Conservation (phyloP, 768 basidiomycete genomes). For the Termitomyces sp. region DNA sequence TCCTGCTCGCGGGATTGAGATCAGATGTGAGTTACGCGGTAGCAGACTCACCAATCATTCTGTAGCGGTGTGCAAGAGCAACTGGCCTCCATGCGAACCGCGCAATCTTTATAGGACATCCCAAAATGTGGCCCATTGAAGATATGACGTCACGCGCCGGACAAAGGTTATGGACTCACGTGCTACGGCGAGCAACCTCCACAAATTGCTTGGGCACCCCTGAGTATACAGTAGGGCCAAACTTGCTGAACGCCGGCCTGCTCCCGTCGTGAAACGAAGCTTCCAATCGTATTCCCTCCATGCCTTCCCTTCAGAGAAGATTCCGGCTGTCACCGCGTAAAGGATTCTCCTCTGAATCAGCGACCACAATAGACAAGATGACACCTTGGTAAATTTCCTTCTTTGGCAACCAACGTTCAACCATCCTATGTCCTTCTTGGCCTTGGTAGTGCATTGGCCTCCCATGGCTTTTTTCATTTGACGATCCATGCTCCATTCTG, state of each 20-base stretch:
- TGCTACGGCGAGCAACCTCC: neutral
- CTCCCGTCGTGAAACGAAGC: neutral
- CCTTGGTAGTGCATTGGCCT: neutral
- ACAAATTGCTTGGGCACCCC: neutral
- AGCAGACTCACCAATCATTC: neutral
- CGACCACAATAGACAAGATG: neutral
- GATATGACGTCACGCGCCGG: slow-evolving; percentile 17
- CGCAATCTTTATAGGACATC: slow-evolving; percentile 1
- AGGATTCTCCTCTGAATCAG: neutral
- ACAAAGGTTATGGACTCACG: neutral
- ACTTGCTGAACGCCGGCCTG: neutral
- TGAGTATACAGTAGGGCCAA: neutral
- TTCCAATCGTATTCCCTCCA: neutral
- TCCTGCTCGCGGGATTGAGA: slow-evolving; percentile 12
- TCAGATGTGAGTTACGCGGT: neutral
- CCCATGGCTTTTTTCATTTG: neutral
- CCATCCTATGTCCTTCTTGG: too few relatives aligned
- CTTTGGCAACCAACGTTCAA: neutral
- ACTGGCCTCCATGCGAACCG: neutral
- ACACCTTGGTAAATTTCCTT: neutral
- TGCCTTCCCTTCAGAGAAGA: neutral
- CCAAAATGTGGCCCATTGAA: neutral
- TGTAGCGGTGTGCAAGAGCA: neutral
- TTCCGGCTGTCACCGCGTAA: neutral
- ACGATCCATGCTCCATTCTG: neutral